Percentiles rank a stretch among this genome's conserved stretches.
Evolutionary conservation across 805 yeast species (phyloP).

Genomic region (Maudiozyma pseudohumilis): DNA sequence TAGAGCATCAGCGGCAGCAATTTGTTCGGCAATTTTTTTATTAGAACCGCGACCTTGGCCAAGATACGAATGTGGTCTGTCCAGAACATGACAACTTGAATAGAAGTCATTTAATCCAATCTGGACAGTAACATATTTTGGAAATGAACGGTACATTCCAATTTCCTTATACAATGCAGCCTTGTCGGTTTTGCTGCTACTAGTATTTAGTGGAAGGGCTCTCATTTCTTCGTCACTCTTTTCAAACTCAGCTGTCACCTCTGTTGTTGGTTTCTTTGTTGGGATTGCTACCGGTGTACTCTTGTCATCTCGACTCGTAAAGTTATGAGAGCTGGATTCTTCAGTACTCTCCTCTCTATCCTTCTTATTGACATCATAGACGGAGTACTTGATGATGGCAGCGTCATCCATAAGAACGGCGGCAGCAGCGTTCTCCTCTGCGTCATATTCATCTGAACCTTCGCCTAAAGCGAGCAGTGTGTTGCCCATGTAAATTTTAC

Average conservation of each 20-base stretch:
- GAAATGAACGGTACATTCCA: slow-evolving; percentile 8
- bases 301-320: no score
- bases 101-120: slow-evolving; percentile 8
- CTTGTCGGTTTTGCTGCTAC: slow-evolving; percentile 8
- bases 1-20: slow-evolving; percentile 10
- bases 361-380: slow-evolving; percentile 1
- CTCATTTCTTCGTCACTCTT: not conserved
- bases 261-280: not conserved
- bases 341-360: not conserved
- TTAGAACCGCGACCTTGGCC: slow-evolving; percentile 12
- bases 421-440: slow-evolving; percentile 74
- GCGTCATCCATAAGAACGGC: slow-evolving; percentile 47
- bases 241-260: not conserved
- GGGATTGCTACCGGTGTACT: no score
- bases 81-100: slow-evolving; percentile 7
- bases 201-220: slow-evolving; percentile 1
- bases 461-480: slow-evolving; percentile 51
- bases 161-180: slow-evolving; percentile 10
- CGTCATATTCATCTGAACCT: slow-evolving; percentile 54
- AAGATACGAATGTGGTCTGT: slow-evolving; percentile 5
- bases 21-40: slow-evolving; percentile 11
- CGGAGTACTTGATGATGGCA: slow-evolving; percentile 42
- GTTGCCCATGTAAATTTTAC: slow-evolving; percentile 44
- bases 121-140: slow-evolving; percentile 9
- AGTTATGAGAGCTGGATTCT: not conserved